Conservation (phyloP, 495 filamentous ascomycete species). For the Glutinoglossum americanum region DNA sequence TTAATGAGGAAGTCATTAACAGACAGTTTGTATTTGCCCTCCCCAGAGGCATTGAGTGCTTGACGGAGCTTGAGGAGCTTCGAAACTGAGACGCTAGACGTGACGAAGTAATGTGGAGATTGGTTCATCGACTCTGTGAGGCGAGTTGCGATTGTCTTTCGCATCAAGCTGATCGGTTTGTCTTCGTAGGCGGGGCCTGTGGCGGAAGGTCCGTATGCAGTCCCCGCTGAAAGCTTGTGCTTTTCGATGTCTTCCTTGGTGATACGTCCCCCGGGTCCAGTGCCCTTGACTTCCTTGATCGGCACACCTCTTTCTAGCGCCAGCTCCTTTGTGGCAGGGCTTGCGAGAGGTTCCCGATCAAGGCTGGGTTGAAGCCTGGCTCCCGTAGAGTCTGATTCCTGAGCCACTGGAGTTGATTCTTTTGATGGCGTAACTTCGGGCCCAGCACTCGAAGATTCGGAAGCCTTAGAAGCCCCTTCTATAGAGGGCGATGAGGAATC, state of each 20-base stretch:
- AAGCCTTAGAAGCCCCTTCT: conserved; percentile 38
- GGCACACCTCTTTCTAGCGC: conserved; percentile 73
- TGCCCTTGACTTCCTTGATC: conserved; percentile 64
- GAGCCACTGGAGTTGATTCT: conserved; percentile 32
- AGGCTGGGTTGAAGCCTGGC: conserved; percentile 65
- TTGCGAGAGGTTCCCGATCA: conserved; percentile 53
- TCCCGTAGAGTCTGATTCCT: conserved; percentile 52
- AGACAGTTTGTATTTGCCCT: conserved; percentile 93
- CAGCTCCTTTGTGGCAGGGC: conserved; percentile 54
- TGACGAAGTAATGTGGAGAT: conserved; percentile 97
- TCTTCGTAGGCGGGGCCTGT: conserved; percentile 58
- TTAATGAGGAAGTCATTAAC: conserved; percentile 99
- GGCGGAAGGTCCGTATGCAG: conserved; percentile 20
- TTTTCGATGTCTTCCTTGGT: conserved; percentile 90
- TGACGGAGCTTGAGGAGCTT: conserved; percentile 93
- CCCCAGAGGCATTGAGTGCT: conserved; percentile 69
- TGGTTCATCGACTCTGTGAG: conserved; percentile 73
- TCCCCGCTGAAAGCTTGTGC: conserved; percentile 30
- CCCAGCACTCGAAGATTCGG: conserved; percentile 30
- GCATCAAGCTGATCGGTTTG: conserved; percentile 72
- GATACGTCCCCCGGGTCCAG: conserved; percentile 66
- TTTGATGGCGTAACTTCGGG: conserved; percentile 32
- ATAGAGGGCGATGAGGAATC: conserved; percentile 36
- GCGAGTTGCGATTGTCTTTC: conserved; percentile 87
- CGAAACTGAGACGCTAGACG: conserved; percentile 61